phyloP scores from a whole-genome alignment of 352 stramenopile genomes.

The Phytophthora vignae region DNA sequence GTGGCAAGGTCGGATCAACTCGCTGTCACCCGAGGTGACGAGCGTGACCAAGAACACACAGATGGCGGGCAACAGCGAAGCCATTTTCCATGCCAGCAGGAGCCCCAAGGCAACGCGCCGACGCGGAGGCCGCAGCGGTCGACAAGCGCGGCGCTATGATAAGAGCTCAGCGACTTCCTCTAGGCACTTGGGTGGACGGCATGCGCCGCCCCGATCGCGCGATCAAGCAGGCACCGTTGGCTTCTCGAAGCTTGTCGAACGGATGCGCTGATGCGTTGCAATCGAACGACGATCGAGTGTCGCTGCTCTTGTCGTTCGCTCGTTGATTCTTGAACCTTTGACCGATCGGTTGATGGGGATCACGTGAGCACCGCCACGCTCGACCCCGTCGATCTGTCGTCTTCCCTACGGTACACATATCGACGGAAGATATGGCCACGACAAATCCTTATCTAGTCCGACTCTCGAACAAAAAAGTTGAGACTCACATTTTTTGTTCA shows the following conservation, averaged over 20 bases:
- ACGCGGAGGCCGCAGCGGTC: not conserved
- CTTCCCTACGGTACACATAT: too few species aligned
- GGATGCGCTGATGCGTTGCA: constrained; percentile 30
- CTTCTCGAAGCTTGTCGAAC: constrained; percentile 27
- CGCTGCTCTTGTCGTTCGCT: not conserved
- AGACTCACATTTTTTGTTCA: too few species aligned
- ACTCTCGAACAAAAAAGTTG: too few species aligned
- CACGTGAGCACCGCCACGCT: not conserved
- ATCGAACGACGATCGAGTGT: constrained; percentile 19
- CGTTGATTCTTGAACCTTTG: constrained; percentile 16
- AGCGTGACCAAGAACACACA: constrained; percentile 22
- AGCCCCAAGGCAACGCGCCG: constrained; percentile 10
- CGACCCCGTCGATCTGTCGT: too few species aligned
- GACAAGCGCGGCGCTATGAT: not conserved
- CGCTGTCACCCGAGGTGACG: constrained; percentile 16
- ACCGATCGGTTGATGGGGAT: constrained; percentile 25
- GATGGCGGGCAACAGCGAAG: constrained; percentile 32
- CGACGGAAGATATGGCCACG: too few species aligned
- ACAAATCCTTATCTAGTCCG: too few species aligned
- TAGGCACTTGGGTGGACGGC: not conserved
- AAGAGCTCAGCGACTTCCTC: not conserved
- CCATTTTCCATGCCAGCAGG: constrained; percentile 13
- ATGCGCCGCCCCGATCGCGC: not conserved
- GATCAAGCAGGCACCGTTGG: constrained; percentile 3
- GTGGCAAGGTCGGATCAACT: constrained; percentile 44